phyloP scores from a whole-genome alignment of 2,329 filamentous ascomycete species.

The Chrysoporthe deuterocubensis region DNA sequence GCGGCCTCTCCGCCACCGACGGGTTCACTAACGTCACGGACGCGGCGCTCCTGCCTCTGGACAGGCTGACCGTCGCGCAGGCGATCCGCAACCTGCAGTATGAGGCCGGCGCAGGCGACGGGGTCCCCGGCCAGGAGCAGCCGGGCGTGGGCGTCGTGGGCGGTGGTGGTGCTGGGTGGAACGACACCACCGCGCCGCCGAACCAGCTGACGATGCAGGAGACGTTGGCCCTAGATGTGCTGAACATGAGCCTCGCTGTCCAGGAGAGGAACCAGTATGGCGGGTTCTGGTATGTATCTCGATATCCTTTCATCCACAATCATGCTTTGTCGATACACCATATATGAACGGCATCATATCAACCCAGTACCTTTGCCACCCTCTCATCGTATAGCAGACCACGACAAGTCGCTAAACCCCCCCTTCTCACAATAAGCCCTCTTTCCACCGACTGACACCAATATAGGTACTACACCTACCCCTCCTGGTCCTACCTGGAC shows the following conservation, averaged over 20 bases:
- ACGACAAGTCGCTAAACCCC: too few relatives aligned
- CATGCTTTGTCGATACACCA: not conserved
- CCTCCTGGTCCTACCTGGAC: conserved; percentile 30
- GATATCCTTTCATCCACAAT: not conserved
- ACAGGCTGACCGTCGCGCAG: conserved; percentile 27
- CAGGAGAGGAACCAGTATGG: conserved; percentile 27
- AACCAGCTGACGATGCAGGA: conserved; percentile 9
- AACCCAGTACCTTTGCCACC: too few relatives aligned
- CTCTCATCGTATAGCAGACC: too few relatives aligned
- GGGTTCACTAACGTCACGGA: conserved; percentile 39
- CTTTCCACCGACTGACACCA: not conserved
- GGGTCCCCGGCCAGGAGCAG: too few relatives aligned
- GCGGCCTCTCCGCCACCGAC: conserved; percentile 42
- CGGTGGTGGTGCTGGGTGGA: not conserved
- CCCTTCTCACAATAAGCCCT: too few relatives aligned
- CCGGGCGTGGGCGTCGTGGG: not conserved
- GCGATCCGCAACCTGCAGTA: conserved; percentile 6
- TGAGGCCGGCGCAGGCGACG: not conserved
- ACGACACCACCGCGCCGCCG: not conserved
- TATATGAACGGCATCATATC: too few relatives aligned
- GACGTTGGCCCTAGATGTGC: conserved; percentile 12
- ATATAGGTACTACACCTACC: conserved; percentile 28
- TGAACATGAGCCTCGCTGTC: conserved; percentile 24
- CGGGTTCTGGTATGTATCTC: conserved; percentile 22
- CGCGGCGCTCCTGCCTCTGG: conserved; percentile 21